Base-by-base conservation (phyloP, 345 rosid species). In the Alliaria petiolata region DNA sequence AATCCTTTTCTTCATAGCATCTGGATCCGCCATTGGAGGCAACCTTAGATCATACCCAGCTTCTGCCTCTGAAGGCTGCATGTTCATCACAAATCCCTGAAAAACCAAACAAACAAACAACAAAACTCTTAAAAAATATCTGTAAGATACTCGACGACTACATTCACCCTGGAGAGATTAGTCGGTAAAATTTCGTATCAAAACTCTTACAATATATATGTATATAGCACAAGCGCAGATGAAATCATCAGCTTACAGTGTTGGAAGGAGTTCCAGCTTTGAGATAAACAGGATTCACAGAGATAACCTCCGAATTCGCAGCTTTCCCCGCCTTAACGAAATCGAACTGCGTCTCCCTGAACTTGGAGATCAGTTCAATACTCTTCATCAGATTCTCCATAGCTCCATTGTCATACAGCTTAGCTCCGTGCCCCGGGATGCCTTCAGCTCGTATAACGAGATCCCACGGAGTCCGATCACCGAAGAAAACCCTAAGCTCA, bases 51-150 rank as follows among this genome's bases (percentile, higher is more conserved):
- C 88, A 80, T 84, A 91, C 7, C 99, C 97, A 20, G 96, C 97
- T 82, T 86, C 93, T n/a, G 95, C 97, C 16, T 87, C 97, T 1
- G 97, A 89, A 54, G 95, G 97, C 42, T 91, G 97, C 93, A 91
- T 70, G 78, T 91, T 95, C 93, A 95, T 95, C 59, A 88, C 90
- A 83, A 83, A 91, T 2, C 96, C 99, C 95, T 88, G 36, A 4
- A 54, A n/a, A n/a, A n/a, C n/a, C n/a, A 45, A 26, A 51, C 6
- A 71, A 45, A 33, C 45, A 52, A n/a, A n/a, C n/a, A 26, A 68
- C 22, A 36, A 52, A 28, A 50, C n/a, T n/a, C n/a, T n/a, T n/a
- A n/a, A n/a, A n/a, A n/a, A n/a, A n/a, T n/a, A n/a, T n/a, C n/a
- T n/a, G n/a, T n/a, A n/a, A n/a, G n/a, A n/a, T n/a, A n/a, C n/a